Conservation (phyloP, 2,329 filamentous ascomycete genomes). For the Alternaria panax region DNA sequence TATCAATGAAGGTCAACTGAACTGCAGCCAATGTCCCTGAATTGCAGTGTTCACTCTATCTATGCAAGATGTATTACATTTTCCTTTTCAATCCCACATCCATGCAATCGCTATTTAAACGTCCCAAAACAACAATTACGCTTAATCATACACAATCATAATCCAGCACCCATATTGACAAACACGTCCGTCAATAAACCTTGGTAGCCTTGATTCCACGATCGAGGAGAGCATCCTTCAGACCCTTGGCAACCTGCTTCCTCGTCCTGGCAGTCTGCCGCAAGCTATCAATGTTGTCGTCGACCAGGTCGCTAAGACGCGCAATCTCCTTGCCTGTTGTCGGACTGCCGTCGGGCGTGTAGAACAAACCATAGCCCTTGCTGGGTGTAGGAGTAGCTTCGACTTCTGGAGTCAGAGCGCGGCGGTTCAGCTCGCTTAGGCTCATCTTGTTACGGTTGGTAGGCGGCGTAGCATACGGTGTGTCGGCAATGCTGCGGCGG, state of each 20-base stretch:
- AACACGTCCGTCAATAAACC: slow-evolving; percentile 16
- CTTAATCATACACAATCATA: slow-evolving; percentile 35
- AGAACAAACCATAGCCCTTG: slow-evolving; percentile 46
- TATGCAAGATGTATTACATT: slow-evolving; percentile 7
- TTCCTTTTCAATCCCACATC: neutral
- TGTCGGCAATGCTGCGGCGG: slow-evolving; percentile 30
- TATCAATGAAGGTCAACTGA: neutral
- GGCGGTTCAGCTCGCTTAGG: slow-evolving; percentile 41
- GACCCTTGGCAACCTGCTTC: slow-evolving; percentile 48
- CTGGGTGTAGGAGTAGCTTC: slow-evolving; percentile 34
- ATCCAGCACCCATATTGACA: slow-evolving; percentile 4
- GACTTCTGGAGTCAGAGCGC: slow-evolving; percentile 41
- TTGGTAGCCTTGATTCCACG: slow-evolving; percentile 42
- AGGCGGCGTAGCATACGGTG: slow-evolving; percentile 50
- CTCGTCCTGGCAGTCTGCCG: slow-evolving; percentile 46
- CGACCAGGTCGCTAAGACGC: slow-evolving; percentile 52
- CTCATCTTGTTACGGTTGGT: slow-evolving; percentile 42
- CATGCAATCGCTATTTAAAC: slow-evolving; percentile 22
- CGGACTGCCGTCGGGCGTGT: slow-evolving; percentile 41
- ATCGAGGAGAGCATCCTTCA: slow-evolving; percentile 48
- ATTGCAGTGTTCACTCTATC: neutral
- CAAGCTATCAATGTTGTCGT: slow-evolving; percentile 50
- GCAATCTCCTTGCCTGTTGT: slow-evolving; percentile 36
- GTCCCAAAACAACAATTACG: slow-evolving; percentile 12
- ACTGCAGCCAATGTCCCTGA: neutral